phyloP scores from a whole-genome alignment of 768 basidiomycete genomes.

The Cystofilobasidium ferigula region DNA sequence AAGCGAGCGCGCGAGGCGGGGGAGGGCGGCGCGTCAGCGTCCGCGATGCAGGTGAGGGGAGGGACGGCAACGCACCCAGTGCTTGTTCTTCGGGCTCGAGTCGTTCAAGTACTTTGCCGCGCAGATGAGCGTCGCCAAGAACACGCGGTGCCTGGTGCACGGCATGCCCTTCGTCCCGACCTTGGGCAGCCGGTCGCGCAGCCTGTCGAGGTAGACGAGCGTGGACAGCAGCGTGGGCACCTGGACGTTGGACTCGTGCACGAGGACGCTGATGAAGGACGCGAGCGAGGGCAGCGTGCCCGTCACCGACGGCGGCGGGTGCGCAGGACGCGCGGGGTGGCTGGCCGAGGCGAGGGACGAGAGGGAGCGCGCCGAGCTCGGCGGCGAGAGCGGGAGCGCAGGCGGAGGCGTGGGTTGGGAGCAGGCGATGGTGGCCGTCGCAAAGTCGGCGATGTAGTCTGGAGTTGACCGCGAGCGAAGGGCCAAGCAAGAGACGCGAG shows the following conservation, averaged over 20 bases:
- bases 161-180: slow-evolving; percentile 53
- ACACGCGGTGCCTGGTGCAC: slow-evolving; percentile 70
- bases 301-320: slow-evolving; percentile 31
- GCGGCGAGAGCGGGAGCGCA: slow-evolving; percentile 29
- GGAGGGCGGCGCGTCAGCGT: not conserved
- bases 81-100: slow-evolving; percentile 77
- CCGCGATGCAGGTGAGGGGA: no score
- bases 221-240: slow-evolving; percentile 57
- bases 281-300: slow-evolving; percentile 57
- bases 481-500: not conserved
- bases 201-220: slow-evolving; percentile 65
- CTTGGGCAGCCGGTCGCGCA: slow-evolving; percentile 67
- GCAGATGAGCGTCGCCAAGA: slow-evolving; percentile 76
- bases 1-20: not conserved
- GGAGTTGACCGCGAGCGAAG: slow-evolving; percentile 12
- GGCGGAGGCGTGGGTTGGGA: slow-evolving; percentile 41
- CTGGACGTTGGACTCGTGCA: slow-evolving; percentile 62
- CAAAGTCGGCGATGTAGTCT: slow-evolving; percentile 65
- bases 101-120: slow-evolving; percentile 87
- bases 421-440: slow-evolving; percentile 60
- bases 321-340: slow-evolving; percentile 43
- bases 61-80: slow-evolving; percentile 50
- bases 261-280: slow-evolving; percentile 71
- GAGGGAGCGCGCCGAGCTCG: not conserved
- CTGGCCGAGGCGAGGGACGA: slow-evolving; percentile 43